Evolutionary conservation across 352 stramenopile genomes (phyloP).

Genomic region (Globisporangium rhizosaccharum): DNA sequence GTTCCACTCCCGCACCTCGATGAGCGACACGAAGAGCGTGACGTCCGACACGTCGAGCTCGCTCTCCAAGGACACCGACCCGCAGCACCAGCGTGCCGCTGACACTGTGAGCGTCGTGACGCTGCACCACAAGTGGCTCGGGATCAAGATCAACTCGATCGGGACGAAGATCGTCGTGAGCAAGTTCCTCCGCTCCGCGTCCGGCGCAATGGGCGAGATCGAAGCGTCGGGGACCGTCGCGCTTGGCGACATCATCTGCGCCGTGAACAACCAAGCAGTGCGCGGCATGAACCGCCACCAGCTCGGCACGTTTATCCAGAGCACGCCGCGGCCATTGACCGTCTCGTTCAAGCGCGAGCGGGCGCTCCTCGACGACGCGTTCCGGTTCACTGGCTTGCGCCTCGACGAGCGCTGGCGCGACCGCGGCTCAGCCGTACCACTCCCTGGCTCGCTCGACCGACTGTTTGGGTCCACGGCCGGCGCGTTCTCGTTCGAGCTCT

Average conservation of each 20-base stretch:
- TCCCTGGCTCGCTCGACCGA: slow-evolving; percentile 36
- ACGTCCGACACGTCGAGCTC: slow-evolving; percentile 2
- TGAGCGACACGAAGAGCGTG: slow-evolving; percentile 9
- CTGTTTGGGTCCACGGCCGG: slow-evolving; percentile 26
- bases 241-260: slow-evolving; percentile 56
- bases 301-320: slow-evolving; percentile 55
- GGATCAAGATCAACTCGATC: slow-evolving; percentile 75
- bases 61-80: slow-evolving; percentile 3
- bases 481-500: slow-evolving; percentile 55
- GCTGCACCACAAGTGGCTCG: slow-evolving; percentile 65
- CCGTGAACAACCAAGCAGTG: slow-evolving; percentile 57
- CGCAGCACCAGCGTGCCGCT: slow-evolving; percentile 2
- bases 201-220: slow-evolving; percentile 58
- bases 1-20: slow-evolving; percentile 11
- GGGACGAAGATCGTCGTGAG: slow-evolving; percentile 65
- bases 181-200: slow-evolving; percentile 59
- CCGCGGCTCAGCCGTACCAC: slow-evolving; percentile 34
- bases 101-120: slow-evolving; percentile 29
- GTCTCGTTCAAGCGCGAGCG: slow-evolving; percentile 53
- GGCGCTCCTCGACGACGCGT: slow-evolving; percentile 41
- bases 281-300: slow-evolving; percentile 55
- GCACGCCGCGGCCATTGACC: slow-evolving; percentile 43
- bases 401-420: slow-evolving; percentile 14
- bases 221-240: slow-evolving; percentile 53
- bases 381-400: slow-evolving; percentile 49